phyloP scores from a whole-genome alignment of 345 rosid genomes.

The Populus nigra region DNA sequence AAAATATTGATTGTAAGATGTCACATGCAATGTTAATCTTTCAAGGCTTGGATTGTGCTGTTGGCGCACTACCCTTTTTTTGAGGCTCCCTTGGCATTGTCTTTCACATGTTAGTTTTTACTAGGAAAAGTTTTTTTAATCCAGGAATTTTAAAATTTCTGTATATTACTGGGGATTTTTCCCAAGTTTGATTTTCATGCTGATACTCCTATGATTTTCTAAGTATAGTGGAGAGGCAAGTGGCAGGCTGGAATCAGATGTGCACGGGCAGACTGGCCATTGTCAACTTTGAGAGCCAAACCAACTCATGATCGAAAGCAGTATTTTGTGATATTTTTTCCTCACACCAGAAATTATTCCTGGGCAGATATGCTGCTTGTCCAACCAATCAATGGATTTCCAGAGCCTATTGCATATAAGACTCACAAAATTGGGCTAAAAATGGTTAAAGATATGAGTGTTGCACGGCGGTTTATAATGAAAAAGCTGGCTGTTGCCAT shows the following conservation, averaged over 20 bases:
- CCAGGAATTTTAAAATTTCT: neutral
- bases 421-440: slow-evolving; percentile 72
- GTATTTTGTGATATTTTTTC: slow-evolving; percentile 87
- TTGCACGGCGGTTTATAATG: slow-evolving; percentile 79
- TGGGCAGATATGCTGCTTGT: slow-evolving; percentile 98
- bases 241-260: slow-evolving; percentile 98
- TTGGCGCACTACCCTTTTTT: neutral
- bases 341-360: slow-evolving; percentile 90
- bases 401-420: slow-evolving; percentile 83
- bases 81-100: neutral
- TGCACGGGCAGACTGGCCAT: slow-evolving; percentile 89
- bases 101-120: neutral
- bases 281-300: slow-evolving; percentile 88
- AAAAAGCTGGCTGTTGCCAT: slow-evolving; percentile 82
- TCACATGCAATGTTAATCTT: neutral
- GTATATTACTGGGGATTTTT: neutral
- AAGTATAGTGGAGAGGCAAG: slow-evolving; percentile 91
- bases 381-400: slow-evolving; percentile 65
- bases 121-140: neutral
- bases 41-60: neutral
- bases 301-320: slow-evolving; percentile 92
- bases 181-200: slow-evolving; percentile 16
- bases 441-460: slow-evolving; percentile 77
- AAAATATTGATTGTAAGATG: neutral
- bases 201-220: slow-evolving; percentile 23